A percentile compares a stretch with the other conserved stretches of the same genome.
phyloP scores from a whole-genome alignment of 1,139 yeast species.

The Waltiozyma sp. region DNA sequence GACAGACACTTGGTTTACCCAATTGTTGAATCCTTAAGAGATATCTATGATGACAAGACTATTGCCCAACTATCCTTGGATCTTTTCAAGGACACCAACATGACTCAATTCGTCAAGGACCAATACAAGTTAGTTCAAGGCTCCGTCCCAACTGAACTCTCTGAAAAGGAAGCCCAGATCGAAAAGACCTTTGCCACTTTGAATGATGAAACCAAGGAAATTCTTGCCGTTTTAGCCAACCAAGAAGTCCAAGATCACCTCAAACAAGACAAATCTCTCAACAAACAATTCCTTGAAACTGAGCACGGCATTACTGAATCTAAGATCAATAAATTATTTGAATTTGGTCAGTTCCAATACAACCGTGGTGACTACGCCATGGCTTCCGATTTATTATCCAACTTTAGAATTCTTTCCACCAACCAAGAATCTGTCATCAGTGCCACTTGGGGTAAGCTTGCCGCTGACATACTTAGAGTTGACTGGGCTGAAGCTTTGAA shows the following conservation, averaged over 20 bases:
- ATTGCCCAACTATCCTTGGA: constrained; percentile 37
- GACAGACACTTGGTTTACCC: constrained; percentile 50
- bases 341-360: constrained; percentile 48
- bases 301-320: constrained; percentile 35
- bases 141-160: constrained; percentile 28
- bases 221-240: constrained; percentile 34
- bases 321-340: constrained; percentile 39
- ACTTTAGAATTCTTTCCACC: constrained; percentile 42
- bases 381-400: constrained; percentile 44
- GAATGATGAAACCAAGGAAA: constrained; percentile 32
- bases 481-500: constrained; percentile 41
- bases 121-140: constrained; percentile 31
- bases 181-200: constrained; percentile 28
- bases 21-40: constrained; percentile 36
- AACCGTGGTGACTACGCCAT: constrained; percentile 48
- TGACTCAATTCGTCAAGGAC: constrained; percentile 37
- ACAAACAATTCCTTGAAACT: constrained; percentile 32
- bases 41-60: constrained; percentile 32
- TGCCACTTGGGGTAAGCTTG: constrained; percentile 57
- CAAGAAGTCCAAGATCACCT: constrained; percentile 38
- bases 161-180: constrained; percentile 28
- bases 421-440: constrained; percentile 36
- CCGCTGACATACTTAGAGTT: constrained; percentile 41
- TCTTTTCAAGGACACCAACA: constrained; percentile 42
- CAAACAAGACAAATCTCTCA: constrained; percentile 42